phyloP scores from a whole-genome alignment of 352 stramenopile genomes.

The Saprolegnia parasitica region DNA sequence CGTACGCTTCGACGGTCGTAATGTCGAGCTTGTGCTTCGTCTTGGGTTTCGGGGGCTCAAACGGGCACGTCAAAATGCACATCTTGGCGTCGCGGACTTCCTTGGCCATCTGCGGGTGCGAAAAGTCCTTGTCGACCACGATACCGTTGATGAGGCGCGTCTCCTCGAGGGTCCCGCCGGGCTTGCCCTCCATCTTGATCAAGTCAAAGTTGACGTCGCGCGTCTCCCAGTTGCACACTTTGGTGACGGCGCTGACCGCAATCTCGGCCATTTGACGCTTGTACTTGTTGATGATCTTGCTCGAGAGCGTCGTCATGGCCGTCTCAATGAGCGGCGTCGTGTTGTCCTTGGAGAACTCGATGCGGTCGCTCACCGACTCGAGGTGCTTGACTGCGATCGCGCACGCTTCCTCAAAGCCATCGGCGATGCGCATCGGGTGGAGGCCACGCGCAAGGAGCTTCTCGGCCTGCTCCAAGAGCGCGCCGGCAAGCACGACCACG shows the following conservation, averaged over 20 bases:
- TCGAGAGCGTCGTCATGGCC: slow-evolving; percentile 97
- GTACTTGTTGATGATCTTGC: slow-evolving; percentile 99
- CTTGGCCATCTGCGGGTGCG: slow-evolving; percentile 98
- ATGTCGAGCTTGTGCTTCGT: slow-evolving; percentile 99
- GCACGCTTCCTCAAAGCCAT: slow-evolving; percentile 98
- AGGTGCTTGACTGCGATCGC: slow-evolving; percentile 95
- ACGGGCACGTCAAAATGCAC: slow-evolving; percentile 98
- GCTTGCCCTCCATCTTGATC: slow-evolving; percentile 99
- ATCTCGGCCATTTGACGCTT: slow-evolving; percentile 99
- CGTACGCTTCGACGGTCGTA: slow-evolving; percentile 96
- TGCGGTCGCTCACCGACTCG: slow-evolving; percentile 92
- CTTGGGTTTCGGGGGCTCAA: slow-evolving; percentile 99
- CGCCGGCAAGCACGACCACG: slow-evolving; percentile 97
- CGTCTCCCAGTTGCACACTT: slow-evolving; percentile 97
- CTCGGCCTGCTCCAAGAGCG: slow-evolving; percentile 96
- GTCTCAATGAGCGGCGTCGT: slow-evolving; percentile 94
- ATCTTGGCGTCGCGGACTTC: slow-evolving; percentile 96
- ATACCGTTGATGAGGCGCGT: slow-evolving; percentile 98
- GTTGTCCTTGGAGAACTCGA: slow-evolving; percentile 95
- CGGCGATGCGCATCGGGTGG: slow-evolving; percentile 97
- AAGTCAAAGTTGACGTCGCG: slow-evolving; percentile 99
- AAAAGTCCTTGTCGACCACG: slow-evolving; percentile 99
- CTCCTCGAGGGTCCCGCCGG: slow-evolving; percentile 95
- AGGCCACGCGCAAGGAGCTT: slow-evolving; percentile 96
- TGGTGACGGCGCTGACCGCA: slow-evolving; percentile 96